Evolutionary conservation across 805 yeast genomes (phyloP).

Genomic region (Danielozyma ontarioensis): DNA sequence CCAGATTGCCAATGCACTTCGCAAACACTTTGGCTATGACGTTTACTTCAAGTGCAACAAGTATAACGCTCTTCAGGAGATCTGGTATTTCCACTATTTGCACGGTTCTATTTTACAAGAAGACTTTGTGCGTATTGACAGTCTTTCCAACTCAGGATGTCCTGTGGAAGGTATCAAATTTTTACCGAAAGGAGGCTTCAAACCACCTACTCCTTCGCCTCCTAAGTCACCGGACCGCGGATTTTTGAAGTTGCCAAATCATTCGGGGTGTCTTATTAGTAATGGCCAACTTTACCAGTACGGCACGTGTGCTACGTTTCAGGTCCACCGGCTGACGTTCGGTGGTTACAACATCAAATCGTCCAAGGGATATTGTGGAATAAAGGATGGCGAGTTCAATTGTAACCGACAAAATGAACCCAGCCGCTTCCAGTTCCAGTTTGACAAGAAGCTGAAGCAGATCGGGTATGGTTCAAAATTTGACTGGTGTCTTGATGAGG

Average conservation of each 20-base stretch:
- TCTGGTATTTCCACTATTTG: conserved; percentile 22
- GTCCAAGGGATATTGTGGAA: conserved; percentile 70
- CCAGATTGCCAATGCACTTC: conserved; percentile 29
- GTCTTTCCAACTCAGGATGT: conserved; percentile 56
- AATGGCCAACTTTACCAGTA: conserved; percentile 79
- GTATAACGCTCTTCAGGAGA: conserved; percentile 20
- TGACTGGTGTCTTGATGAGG: conserved; percentile 57
- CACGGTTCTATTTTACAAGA: conserved; percentile 15
- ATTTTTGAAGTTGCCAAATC: conserved; percentile 43
- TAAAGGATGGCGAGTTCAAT: conserved; percentile 18
- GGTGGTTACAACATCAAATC: conserved; percentile 72
- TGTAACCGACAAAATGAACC: conserved; percentile 15
- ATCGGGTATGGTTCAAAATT: conserved; percentile 59
- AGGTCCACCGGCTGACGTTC: conserved; percentile 48
- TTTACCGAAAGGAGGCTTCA: conserved; percentile 55
- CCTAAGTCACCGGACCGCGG: conserved; percentile 13
- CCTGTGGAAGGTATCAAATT: conserved; percentile 64
- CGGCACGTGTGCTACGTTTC: conserved; percentile 84
- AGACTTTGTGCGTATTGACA: conserved; percentile 51
- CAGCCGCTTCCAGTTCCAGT: conserved; percentile 51
- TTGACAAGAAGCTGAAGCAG: conserved; percentile 37
- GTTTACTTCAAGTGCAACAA: conserved; percentile 33
- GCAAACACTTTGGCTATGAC: conserved; percentile 23
- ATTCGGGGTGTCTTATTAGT: conserved; percentile 74
- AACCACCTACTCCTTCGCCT: conserved; percentile 10